These are phyloP conservation scores for Colletotrichum musae DNA, from an alignment of 2,329 filamentous ascomycete species.

Conservation along the genomic window DNA sequence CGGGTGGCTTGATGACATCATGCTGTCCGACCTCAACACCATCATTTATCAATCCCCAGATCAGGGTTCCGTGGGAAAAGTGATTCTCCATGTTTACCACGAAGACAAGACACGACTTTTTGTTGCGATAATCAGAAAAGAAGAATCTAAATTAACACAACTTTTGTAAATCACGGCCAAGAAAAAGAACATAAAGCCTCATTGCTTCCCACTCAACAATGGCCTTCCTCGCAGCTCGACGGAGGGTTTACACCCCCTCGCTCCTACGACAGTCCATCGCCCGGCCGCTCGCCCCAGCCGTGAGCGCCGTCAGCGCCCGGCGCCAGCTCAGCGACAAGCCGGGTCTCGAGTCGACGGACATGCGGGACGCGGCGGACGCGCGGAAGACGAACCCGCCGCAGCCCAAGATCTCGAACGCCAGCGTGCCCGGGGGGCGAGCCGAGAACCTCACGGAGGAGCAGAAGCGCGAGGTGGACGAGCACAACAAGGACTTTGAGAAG, in stretches of 20 bases:
- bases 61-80: too few species aligned
- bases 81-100: too few species aligned
- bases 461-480: conserved; percentile 69
- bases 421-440: conserved; percentile 54
- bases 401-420: conserved; percentile 68
- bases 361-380: conserved; percentile 25
- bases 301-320: background rate
- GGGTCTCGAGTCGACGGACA: conserved; percentile 29
- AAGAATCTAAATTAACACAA: background rate
- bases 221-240: background rate
- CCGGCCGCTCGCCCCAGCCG: background rate
- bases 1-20: conserved; percentile 33
- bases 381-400: conserved; percentile 53
- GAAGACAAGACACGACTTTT: too few species aligned
- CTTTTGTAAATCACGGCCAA: too few species aligned
- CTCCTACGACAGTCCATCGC: background rate
- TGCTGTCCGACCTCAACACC: background rate
- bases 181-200: too few species aligned
- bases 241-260: background rate
- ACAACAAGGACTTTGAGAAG: conserved; percentile 71
- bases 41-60: conserved; percentile 1
- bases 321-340: conserved; percentile 33
- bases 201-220: background rate
- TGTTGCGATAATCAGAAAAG: background rate
- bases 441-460: conserved; percentile 63